Conservation (phyloP, 139 green algal species). For the Coelastrella sp. region DNA sequence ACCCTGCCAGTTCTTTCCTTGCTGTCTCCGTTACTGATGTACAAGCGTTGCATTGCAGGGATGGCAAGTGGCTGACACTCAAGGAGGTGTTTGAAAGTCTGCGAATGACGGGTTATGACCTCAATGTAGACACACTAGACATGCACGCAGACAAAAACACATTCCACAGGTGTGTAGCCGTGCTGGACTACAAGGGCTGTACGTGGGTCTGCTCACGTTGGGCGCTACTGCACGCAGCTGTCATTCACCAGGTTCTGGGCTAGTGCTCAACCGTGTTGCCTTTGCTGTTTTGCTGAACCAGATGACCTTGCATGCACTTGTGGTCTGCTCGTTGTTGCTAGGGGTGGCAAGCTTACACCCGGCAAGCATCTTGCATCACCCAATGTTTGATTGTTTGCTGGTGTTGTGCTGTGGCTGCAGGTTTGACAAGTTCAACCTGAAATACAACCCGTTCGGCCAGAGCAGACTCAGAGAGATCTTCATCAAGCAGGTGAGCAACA, state of each 20-base stretch:
- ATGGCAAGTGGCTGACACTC: constrained; percentile 97
- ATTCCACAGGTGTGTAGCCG: constrained; percentile 87
- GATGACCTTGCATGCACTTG: background rate
- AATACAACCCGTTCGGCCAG: constrained; percentile 99
- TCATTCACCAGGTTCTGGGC: no score
- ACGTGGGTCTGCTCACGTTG: no score
- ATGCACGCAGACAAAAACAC: constrained; percentile 99
- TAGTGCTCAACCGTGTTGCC: no score
- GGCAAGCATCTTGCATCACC: background rate
- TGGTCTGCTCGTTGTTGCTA: background rate
- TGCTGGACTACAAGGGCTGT: background rate
- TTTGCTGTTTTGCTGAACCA: background rate
- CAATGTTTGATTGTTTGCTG: background rate
- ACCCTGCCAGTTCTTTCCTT: no score
- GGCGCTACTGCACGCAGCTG: no score
- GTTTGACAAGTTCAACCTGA: constrained; percentile 96
- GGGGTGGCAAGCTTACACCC: no score
- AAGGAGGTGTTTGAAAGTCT: constrained; percentile 89
- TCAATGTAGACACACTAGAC: constrained; percentile 99
- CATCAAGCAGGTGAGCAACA: constrained; percentile 92
- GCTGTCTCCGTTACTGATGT: no score
- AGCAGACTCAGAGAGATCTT: constrained; percentile 98
- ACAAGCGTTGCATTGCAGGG: constrained; percentile 62
- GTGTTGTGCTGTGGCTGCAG: background rate
- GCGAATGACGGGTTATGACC: constrained; percentile 89